These are phyloP conservation scores for Lactarius sanguifluus DNA, from an alignment of 768 basidiomycete genomes.

Conservation along the genomic window DNA sequence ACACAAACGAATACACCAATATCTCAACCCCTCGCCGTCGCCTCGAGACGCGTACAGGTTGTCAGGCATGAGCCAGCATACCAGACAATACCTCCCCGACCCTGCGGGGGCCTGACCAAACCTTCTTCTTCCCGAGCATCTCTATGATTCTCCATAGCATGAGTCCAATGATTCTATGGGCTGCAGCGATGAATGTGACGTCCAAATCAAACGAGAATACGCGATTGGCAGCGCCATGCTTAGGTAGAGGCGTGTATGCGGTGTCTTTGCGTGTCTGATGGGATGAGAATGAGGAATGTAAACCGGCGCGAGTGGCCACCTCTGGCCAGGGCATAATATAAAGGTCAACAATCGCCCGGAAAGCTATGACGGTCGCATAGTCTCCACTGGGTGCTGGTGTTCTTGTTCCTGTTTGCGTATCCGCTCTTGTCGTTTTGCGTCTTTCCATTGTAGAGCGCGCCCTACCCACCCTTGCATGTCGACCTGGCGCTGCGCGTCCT, in stretches of 20 bases:
- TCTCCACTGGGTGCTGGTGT: slow-evolving; percentile 20
- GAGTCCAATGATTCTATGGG: neutral
- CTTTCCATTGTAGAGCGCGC: slow-evolving; percentile 42
- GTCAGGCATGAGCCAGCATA: slow-evolving; percentile 8
- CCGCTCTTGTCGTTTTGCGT: slow-evolving; percentile 24
- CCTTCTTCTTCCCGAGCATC: slow-evolving; percentile 10
- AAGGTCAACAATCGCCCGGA: neutral
- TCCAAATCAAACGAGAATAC: slow-evolving; percentile 7
- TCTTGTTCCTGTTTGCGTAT: slow-evolving; percentile 18
- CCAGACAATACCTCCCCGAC: slow-evolving; percentile 10
- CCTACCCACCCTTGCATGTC: slow-evolving; percentile 87
- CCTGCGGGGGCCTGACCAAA: slow-evolving; percentile 10
- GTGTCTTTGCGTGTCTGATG: slow-evolving; percentile 7
- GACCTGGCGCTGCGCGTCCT: slow-evolving; percentile 59
- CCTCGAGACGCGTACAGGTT: neutral
- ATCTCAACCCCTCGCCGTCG: neutral
- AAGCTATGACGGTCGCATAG: slow-evolving; percentile 18
- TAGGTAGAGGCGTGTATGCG: slow-evolving; percentile 8
- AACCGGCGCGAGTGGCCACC: slow-evolving; percentile 10
- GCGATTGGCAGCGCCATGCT: slow-evolving; percentile 7
- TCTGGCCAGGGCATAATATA: neutral
- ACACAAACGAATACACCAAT: neutral
- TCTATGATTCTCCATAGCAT: slow-evolving; percentile 12
- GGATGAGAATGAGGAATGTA: slow-evolving; percentile 9
- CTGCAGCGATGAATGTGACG: slow-evolving; percentile 3